Conservation (phyloP, 2,329 filamentous ascomycete species). For the Penicillium nordicum region DNA sequence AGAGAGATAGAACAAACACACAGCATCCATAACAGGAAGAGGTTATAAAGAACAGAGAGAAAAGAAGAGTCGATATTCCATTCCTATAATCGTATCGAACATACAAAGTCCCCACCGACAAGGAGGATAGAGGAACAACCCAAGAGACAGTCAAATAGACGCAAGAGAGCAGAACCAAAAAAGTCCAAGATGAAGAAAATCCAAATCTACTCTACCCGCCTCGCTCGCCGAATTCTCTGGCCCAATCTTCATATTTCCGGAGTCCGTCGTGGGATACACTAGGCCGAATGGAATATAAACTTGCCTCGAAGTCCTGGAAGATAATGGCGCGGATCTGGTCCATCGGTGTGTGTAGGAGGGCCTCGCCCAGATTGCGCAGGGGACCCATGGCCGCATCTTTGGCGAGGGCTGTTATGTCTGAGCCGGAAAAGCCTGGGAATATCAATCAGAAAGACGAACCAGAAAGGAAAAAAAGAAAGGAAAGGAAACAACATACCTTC, state of each 20-base stretch:
- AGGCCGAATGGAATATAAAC: conserved; percentile 78
- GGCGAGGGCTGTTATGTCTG: conserved; percentile 91
- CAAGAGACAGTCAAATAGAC: conserved; percentile 1
- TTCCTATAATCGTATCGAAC: conserved; percentile 1
- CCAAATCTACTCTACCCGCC: conserved; percentile 57
- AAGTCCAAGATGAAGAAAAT: background rate
- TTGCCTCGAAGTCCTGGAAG: conserved; percentile 78
- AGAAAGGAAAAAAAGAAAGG: background rate
- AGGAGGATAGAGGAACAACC: background rate
- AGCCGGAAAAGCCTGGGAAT: conserved; percentile 85
- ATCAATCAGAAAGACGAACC: conserved; percentile 5
- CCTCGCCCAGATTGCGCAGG: conserved; percentile 82
- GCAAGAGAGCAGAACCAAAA: background rate
- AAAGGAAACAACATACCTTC: conserved; percentile 59
- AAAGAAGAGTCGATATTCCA: background rate
- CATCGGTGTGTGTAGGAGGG: conserved; percentile 83
- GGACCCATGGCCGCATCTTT: conserved; percentile 99
- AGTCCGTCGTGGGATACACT: conserved; percentile 83
- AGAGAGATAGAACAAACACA: no score
- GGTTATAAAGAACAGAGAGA: background rate
- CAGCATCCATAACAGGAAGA: background rate
- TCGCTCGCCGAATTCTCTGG: conserved; percentile 84
- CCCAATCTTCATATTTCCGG: conserved; percentile 92
- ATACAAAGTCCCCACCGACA: background rate
- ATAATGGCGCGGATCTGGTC: conserved; percentile 88